phyloP scores from a whole-genome alignment of 352 stramenopile genomes.

The Globisporangium ultimum region DNA sequence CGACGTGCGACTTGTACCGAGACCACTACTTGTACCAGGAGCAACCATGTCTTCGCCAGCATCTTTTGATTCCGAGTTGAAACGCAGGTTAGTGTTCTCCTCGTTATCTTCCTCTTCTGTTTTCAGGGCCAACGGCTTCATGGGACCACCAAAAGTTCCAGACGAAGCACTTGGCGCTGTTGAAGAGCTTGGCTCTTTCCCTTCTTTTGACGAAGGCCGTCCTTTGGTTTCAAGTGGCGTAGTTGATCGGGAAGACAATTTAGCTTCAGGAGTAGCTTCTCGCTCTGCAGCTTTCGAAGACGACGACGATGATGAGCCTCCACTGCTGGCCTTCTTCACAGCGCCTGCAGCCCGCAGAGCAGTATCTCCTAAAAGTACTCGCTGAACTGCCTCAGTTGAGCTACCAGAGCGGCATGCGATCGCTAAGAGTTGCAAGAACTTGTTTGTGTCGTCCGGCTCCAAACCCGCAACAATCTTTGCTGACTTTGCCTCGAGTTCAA shows the following conservation, averaged over 20 bases:
- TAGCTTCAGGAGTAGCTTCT: constrained; percentile 50
- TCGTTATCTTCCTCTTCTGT: constrained; percentile 51
- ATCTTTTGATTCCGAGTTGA: constrained; percentile 39
- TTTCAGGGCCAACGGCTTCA: constrained; percentile 58
- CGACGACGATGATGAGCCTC: neutral
- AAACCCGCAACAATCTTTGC: constrained; percentile 90
- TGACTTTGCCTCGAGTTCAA: constrained; percentile 83
- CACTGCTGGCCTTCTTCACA: constrained; percentile 29
- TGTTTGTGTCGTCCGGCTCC: constrained; percentile 93
- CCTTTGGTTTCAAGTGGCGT: constrained; percentile 57
- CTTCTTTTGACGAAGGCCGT: constrained; percentile 27
- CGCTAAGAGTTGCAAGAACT: constrained; percentile 89
- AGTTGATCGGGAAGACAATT: constrained; percentile 50
- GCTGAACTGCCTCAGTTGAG: constrained; percentile 63
- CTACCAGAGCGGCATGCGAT: constrained; percentile 71
- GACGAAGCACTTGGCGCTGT: constrained; percentile 12
- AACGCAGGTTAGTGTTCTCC: constrained; percentile 36
- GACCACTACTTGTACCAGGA: constrained; percentile 44
- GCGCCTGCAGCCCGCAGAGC: constrained; percentile 29
- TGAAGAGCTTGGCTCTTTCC: constrained; percentile 27
- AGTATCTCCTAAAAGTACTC: constrained; percentile 61
- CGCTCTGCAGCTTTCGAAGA: constrained; percentile 23
- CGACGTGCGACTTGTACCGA: constrained; percentile 62
- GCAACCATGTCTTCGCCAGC: constrained; percentile 25
- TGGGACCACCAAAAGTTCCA: constrained; percentile 47